A percentile compares a stretch with the other conserved stretches of the same genome.
Evolutionary conservation across 2,329 filamentous ascomycete species (phyloP).

Genomic region (Aureobasidium zeae): DNA sequence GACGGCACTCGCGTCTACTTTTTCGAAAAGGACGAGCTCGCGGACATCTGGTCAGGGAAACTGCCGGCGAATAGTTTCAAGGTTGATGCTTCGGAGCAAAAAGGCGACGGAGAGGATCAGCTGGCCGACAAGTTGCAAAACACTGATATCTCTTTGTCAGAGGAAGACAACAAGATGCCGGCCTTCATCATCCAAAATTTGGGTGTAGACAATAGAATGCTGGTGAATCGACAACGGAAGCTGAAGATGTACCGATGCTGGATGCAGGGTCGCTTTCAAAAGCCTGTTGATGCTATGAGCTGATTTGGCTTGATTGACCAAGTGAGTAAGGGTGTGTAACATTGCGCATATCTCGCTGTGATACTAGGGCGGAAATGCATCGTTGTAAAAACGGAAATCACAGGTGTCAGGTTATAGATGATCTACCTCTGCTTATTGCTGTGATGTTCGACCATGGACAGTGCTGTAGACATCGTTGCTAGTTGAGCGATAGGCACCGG

Average conservation of each 20-base stretch:
- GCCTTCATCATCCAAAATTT: conserved; percentile 63
- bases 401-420: too few relatives aligned
- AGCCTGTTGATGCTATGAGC: conserved; percentile 32
- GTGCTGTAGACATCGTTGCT: too few relatives aligned
- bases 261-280: conserved; percentile 66
- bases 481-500: too few relatives aligned
- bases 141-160: conserved; percentile 13
- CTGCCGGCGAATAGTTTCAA: conserved; percentile 23
- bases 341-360: too few relatives aligned
- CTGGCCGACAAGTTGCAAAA: conserved; percentile 17
- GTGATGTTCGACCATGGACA: too few relatives aligned
- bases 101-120: conserved; percentile 17
- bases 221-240: conserved; percentile 83
- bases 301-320: too few relatives aligned
- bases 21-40: conserved; percentile 79
- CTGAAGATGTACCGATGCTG: conserved; percentile 99
- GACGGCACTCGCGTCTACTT: conserved; percentile 97
- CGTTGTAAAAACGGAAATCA: too few relatives aligned
- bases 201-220: conserved; percentile 74
- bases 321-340: too few relatives aligned
- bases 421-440: too few relatives aligned
- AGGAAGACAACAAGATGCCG: conserved; percentile 19
- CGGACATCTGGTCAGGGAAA: conserved; percentile 61
- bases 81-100: conserved; percentile 22
- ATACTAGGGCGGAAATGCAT: too few relatives aligned